These are phyloP conservation scores for Tricladium varicosporioides DNA, from an alignment of 2,329 filamentous ascomycete species.

Conservation along the genomic window DNA sequence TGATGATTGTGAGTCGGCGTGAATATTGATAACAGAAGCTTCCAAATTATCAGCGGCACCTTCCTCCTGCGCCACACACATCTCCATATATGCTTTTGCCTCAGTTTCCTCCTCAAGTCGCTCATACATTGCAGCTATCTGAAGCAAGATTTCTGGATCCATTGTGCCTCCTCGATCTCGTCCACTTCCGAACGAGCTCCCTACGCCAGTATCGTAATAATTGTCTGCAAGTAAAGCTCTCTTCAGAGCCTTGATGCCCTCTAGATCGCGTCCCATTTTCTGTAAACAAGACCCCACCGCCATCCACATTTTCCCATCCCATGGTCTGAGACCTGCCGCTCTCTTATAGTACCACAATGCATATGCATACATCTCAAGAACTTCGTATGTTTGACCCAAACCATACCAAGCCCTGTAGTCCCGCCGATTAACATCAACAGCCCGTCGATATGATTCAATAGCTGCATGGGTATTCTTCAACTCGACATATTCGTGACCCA, in stretches of 20 bases:
- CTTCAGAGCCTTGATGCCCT: slow-evolving; percentile 94
- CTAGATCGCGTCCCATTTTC: slow-evolving; percentile 81
- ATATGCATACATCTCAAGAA: slow-evolving; percentile 97
- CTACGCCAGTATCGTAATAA: slow-evolving; percentile 70
- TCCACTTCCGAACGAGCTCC: slow-evolving; percentile 39
- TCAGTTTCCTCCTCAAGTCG: slow-evolving; percentile 73
- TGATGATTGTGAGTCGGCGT: slow-evolving; percentile 55
- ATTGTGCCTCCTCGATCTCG: slow-evolving; percentile 55
- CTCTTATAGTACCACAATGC: slow-evolving; percentile 97
- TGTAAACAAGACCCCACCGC: slow-evolving; percentile 90
- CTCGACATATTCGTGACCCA: slow-evolving; percentile 98
- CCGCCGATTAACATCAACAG: slow-evolving; percentile 91
- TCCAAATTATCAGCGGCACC: slow-evolving; percentile 50
- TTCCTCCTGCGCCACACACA: slow-evolving; percentile 89
- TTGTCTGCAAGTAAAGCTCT: slow-evolving; percentile 85
- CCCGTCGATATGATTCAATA: slow-evolving; percentile 93
- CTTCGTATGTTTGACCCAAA: slow-evolving; percentile 93
- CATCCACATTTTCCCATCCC: slow-evolving; percentile 99
- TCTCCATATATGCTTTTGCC: slow-evolving; percentile 91
- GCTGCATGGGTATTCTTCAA: slow-evolving; percentile 98
- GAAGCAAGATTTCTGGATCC: slow-evolving; percentile 86
- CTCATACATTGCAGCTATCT: slow-evolving; percentile 89
- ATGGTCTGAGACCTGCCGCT: slow-evolving; percentile 86
- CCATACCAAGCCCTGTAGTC: slow-evolving; percentile 99
- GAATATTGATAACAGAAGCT: slow-evolving; percentile 46